These are phyloP conservation scores for Globisporangium barbulae DNA, from an alignment of 352 stramenopile species.

Conservation along the genomic window DNA sequence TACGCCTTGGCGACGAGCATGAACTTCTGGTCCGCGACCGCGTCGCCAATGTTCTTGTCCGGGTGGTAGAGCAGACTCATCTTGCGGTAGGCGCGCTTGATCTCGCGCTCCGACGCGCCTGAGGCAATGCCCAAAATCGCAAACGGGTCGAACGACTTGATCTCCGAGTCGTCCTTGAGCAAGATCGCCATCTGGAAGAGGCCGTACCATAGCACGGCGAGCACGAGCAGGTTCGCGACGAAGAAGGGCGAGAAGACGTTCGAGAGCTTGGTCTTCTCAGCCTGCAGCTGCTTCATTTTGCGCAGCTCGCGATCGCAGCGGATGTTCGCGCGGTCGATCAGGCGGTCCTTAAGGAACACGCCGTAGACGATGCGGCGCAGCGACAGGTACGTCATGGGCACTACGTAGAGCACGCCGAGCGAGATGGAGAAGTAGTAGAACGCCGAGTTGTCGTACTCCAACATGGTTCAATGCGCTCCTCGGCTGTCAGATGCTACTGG, in stretches of 20 bases:
- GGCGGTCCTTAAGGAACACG: conserved; percentile 83
- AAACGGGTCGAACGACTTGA: conserved; percentile 99
- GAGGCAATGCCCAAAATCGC: conserved; percentile 94
- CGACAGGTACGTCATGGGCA: conserved; percentile 93
- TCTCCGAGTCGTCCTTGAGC: conserved; percentile 95
- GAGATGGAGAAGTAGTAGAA: conserved; percentile 99
- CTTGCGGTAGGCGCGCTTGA: conserved; percentile 95
- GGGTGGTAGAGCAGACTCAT: conserved; percentile 92
- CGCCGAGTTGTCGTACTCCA: conserved; percentile 99
- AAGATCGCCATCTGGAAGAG: conserved; percentile 89
- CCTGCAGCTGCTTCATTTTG: conserved; percentile 85
- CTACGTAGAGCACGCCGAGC: conserved; percentile 94
- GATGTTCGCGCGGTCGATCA: conserved; percentile 83
- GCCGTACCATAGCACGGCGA: conserved; percentile 72
- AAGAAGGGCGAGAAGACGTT: conserved; percentile 84
- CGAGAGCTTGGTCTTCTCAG: conserved; percentile 80
- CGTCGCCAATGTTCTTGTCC: conserved; percentile 97
- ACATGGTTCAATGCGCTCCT: conserved; percentile 54
- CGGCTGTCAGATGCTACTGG: background rate
- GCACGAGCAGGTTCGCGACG: conserved; percentile 68
- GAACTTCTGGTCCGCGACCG: conserved; percentile 97
- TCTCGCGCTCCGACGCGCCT: conserved; percentile 89
- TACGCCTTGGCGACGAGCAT: conserved; percentile 96
- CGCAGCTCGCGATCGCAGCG: conserved; percentile 80
- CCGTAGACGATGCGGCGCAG: conserved; percentile 85